phyloP scores from a whole-genome alignment of 257 asterid genomes.

The Przewalskia tangutica region DNA sequence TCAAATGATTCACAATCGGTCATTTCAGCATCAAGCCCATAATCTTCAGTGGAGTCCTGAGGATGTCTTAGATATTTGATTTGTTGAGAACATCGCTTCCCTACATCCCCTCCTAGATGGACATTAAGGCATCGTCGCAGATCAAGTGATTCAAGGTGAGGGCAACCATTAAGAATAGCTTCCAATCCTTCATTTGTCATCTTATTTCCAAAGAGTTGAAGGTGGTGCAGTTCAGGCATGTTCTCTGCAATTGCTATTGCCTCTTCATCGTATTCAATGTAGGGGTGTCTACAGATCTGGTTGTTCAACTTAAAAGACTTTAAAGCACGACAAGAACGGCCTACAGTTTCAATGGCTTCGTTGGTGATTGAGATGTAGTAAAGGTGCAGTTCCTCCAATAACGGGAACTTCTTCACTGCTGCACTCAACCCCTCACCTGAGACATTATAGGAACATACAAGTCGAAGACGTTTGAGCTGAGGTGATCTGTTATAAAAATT shows the following conservation, averaged over 20 bases:
- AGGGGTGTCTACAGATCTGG: not conserved
- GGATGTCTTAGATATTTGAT: slow-evolving; percentile 24
- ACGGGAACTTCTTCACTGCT: slow-evolving; percentile 24
- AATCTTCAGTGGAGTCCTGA: slow-evolving; percentile 16
- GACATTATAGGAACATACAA: slow-evolving; percentile 13
- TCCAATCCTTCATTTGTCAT: slow-evolving; percentile 22
- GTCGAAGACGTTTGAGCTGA: slow-evolving; percentile 26
- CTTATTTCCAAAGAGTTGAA: slow-evolving; percentile 19
- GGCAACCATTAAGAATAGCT: slow-evolving; percentile 42
- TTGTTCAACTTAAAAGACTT: slow-evolving; percentile 23
- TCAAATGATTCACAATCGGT: not conserved
- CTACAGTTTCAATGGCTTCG: slow-evolving; percentile 18
- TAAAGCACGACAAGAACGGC: slow-evolving; percentile 28
- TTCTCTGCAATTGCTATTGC: slow-evolving; percentile 31
- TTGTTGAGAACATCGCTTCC: slow-evolving; percentile 24
- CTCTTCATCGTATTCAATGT: not conserved
- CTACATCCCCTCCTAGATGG: slow-evolving; percentile 23
- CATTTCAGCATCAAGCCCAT: slow-evolving; percentile 1
- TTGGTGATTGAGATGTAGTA: not conserved
- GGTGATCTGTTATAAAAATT: slow-evolving; percentile 24
- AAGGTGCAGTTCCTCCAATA: slow-evolving; percentile 45
- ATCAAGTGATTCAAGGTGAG: slow-evolving; percentile 43
- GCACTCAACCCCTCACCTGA: slow-evolving; percentile 8
- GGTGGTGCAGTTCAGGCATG: slow-evolving; percentile 38
- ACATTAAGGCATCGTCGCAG: slow-evolving; percentile 25